Percentiles rank a stretch among this genome's conserved stretches.
These are phyloP conservation scores for Westerdykella ornata DNA, from an alignment of 2,329 filamentous ascomycete genomes.

Conservation along the genomic window DNA sequence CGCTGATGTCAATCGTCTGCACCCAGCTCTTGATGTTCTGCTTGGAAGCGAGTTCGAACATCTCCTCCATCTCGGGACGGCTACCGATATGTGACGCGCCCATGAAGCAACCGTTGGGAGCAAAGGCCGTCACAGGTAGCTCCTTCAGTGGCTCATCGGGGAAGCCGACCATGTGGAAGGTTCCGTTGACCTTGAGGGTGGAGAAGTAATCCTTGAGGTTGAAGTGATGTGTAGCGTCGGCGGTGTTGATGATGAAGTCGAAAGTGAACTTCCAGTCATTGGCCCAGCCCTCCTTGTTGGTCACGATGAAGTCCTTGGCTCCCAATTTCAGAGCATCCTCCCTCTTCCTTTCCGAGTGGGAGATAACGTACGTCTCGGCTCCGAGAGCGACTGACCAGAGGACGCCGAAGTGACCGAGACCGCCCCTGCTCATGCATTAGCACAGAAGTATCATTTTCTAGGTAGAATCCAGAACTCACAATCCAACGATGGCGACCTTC, in stretches of 20 bases:
- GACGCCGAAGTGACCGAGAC: slow-evolving; percentile 47
- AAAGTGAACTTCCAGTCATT: slow-evolving; percentile 55
- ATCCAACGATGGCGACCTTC: slow-evolving; percentile 68
- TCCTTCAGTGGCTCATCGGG: slow-evolving; percentile 67
- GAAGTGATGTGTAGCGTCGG: slow-evolving; percentile 62
- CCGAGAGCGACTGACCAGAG: slow-evolving; percentile 49
- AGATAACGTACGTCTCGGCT: slow-evolving; percentile 57
- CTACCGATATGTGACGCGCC: slow-evolving; percentile 48
- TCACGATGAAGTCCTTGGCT: slow-evolving; percentile 55
- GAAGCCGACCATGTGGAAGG: slow-evolving; percentile 72
- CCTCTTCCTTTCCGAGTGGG: slow-evolving; percentile 54
- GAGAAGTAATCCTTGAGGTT: slow-evolving; percentile 66
- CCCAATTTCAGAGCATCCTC: slow-evolving; percentile 54
- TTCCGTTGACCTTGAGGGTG: slow-evolving; percentile 73
- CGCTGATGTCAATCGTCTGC: slow-evolving; percentile 64
- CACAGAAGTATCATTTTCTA: no score
- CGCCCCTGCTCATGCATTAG: slow-evolving; percentile 30
- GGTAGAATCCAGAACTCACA: slow-evolving; percentile 38
- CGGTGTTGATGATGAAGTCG: slow-evolving; percentile 70
- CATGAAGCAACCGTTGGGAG: slow-evolving; percentile 59
- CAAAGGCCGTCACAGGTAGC: slow-evolving; percentile 67
- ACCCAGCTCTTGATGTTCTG: slow-evolving; percentile 51
- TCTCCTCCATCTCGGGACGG: slow-evolving; percentile 46
- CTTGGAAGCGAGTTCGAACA: slow-evolving; percentile 47
- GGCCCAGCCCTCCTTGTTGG: slow-evolving; percentile 53